phyloP scores from a whole-genome alignment of 2,329 filamentous ascomycete genomes.

The Fusarium proliferatum region DNA sequence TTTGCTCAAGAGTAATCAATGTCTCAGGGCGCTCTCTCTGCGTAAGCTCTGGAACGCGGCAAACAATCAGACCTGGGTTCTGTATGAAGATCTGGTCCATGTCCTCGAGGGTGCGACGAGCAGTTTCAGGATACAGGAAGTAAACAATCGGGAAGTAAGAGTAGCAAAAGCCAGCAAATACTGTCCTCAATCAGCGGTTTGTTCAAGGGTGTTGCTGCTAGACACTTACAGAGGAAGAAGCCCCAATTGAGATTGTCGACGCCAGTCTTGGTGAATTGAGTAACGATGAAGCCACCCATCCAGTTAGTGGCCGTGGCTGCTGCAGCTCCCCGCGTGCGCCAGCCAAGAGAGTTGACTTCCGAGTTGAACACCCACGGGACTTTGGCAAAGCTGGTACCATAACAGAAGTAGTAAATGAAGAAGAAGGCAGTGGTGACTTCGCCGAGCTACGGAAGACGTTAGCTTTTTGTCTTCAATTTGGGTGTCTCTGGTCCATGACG shows the following conservation, averaged over 20 bases:
- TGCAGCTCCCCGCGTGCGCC: background rate
- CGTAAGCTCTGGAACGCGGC: background rate
- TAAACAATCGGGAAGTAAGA: background rate
- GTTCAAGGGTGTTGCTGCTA: fast-evolving
- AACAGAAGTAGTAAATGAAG: background rate
- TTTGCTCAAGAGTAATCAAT: background rate
- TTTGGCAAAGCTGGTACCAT: background rate
- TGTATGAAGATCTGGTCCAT: slow-evolving; percentile 1
- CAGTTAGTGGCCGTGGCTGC: background rate
- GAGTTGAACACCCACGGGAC: background rate
- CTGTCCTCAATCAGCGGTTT: background rate
- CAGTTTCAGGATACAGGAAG: background rate
- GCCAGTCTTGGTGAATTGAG: background rate
- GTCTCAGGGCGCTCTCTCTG: background rate
- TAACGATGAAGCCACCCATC: background rate
- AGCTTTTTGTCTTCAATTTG: background rate
- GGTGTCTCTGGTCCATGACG: background rate
- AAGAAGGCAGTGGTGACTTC: background rate
- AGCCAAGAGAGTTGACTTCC: background rate
- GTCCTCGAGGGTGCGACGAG: background rate
- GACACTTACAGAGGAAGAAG: background rate
- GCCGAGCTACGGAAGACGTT: background rate
- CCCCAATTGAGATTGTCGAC: background rate
- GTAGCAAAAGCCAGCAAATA: background rate
- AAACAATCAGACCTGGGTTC: background rate